phyloP scores from a whole-genome alignment of 2,329 filamentous ascomycete genomes.

The Microdochium paspali region DNA sequence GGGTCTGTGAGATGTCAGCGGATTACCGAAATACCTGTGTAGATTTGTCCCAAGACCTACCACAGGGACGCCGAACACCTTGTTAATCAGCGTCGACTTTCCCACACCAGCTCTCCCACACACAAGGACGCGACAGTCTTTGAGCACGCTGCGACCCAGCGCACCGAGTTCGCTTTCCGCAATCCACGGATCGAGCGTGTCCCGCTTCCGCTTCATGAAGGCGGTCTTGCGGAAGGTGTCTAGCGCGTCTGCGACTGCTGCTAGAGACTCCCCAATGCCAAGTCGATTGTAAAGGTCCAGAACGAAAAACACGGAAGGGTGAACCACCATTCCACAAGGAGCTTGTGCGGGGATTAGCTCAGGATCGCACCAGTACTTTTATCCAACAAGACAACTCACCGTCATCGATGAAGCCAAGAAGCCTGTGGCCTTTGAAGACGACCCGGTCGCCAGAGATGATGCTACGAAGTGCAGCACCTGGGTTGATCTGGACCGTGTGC shows the following conservation, averaged over 20 bases:
- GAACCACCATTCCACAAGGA: slow-evolving; percentile 12
- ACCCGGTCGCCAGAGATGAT: slow-evolving; percentile 8
- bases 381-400: slow-evolving; percentile 4
- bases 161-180: slow-evolving; percentile 4
- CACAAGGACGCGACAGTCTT: slow-evolving; percentile 11
- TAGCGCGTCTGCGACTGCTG: slow-evolving; percentile 8
- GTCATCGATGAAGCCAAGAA: slow-evolving; percentile 9
- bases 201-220: slow-evolving; percentile 7
- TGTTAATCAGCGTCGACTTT: slow-evolving; percentile 17
- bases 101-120: slow-evolving; percentile 16
- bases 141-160: slow-evolving; percentile 4
- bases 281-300: slow-evolving; percentile 11
- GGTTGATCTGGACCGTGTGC: slow-evolving; percentile 10
- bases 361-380: background rate
- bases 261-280: slow-evolving; percentile 6
- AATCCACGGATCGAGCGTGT: slow-evolving; percentile 11
- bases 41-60: background rate
- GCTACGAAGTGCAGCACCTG: slow-evolving; percentile 7
- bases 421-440: slow-evolving; percentile 7
- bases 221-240: slow-evolving; percentile 6
- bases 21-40: background rate
- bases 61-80: slow-evolving; percentile 13
- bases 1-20: slow-evolving; percentile 4
- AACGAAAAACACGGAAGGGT: slow-evolving; percentile 12
- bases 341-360: background rate